These are phyloP conservation scores for Candida andamanensis DNA, from an alignment of 805 yeast genomes.

Conservation along the genomic window DNA sequence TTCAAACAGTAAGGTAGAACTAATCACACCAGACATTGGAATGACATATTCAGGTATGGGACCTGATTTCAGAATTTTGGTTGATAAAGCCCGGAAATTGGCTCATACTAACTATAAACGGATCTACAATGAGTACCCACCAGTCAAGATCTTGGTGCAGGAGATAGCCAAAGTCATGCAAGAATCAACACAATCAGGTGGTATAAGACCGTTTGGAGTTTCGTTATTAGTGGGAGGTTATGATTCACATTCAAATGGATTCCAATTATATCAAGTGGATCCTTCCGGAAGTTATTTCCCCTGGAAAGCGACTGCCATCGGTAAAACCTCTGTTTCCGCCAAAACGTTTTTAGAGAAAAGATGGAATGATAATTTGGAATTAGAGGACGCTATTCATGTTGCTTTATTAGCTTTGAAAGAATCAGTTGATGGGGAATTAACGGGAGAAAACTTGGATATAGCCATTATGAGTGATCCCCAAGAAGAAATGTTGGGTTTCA, in stretches of 20 bases:
- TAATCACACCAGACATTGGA: conserved; percentile 91
- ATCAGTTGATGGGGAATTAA: conserved; percentile 96
- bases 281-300: conserved; percentile 98
- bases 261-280: conserved; percentile 90
- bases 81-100: conserved; percentile 88
- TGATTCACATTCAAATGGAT: conserved; percentile 66
- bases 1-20: conserved; percentile 69
- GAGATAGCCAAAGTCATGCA: conserved; percentile 96
- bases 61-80: conserved; percentile 92
- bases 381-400: conserved; percentile 97
- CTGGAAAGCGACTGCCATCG: conserved; percentile 99
- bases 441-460: conserved; percentile 92
- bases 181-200: conserved; percentile 98
- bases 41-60: conserved; percentile 99
- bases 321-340: conserved; percentile 93
- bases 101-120: conserved; percentile 92
- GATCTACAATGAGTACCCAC: conserved; percentile 94
- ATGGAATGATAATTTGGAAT: conserved; percentile 95
- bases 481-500: conserved; percentile 75
- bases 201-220: conserved; percentile 98
- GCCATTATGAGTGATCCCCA: conserved; percentile 81
- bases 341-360: conserved; percentile 96
- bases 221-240: conserved; percentile 91
- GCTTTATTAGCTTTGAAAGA: conserved; percentile 92
- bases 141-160: conserved; percentile 87